These are phyloP conservation scores for Mortierella sp. DNA, from an alignment of 371 early-diverging fungal genomes.

Conservation along the genomic window DNA sequence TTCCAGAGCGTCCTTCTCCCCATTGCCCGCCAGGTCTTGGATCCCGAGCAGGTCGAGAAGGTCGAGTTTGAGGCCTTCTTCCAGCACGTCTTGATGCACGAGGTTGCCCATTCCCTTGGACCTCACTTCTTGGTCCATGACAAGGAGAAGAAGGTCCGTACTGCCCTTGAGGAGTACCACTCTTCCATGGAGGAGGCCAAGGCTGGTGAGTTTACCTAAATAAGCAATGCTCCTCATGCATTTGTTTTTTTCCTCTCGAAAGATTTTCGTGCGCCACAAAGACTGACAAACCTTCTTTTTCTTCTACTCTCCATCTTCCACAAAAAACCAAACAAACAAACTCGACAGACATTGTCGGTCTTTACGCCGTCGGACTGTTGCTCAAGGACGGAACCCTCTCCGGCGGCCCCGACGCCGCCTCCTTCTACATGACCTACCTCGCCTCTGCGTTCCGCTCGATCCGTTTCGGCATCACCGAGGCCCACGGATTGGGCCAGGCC, in stretches of 20 bases:
- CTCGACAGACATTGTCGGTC: slow-evolving; percentile 80
- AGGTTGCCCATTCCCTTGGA: slow-evolving; percentile 85
- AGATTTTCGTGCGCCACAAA: neutral
- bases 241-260: neutral
- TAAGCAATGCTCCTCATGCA: neutral
- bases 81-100: slow-evolving; percentile 83
- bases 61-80: slow-evolving; percentile 83
- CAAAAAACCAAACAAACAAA: neutral
- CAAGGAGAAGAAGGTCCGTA: slow-evolving; percentile 72
- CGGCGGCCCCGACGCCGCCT: slow-evolving; percentile 66
- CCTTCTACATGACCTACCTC: slow-evolving; percentile 85
- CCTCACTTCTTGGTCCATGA: slow-evolving; percentile 75
- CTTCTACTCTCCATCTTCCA: neutral
- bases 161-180: slow-evolving; percentile 78
- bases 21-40: slow-evolving; percentile 74
- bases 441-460: slow-evolving; percentile 87
- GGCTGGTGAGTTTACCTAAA: slow-evolving; percentile 64
- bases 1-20: slow-evolving; percentile 77
- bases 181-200: slow-evolving; percentile 88
- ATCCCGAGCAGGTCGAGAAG: slow-evolving; percentile 65
- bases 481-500: slow-evolving; percentile 84
- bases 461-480: slow-evolving; percentile 85
- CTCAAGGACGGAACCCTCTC: slow-evolving; percentile 74
- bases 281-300: neutral
- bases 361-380: slow-evolving; percentile 80